Percentiles rank a stretch among this genome's conserved stretches.
These are phyloP conservation scores for Nakataea oryzae DNA, from an alignment of 2,329 filamentous ascomycete genomes.

Conservation along the genomic window DNA sequence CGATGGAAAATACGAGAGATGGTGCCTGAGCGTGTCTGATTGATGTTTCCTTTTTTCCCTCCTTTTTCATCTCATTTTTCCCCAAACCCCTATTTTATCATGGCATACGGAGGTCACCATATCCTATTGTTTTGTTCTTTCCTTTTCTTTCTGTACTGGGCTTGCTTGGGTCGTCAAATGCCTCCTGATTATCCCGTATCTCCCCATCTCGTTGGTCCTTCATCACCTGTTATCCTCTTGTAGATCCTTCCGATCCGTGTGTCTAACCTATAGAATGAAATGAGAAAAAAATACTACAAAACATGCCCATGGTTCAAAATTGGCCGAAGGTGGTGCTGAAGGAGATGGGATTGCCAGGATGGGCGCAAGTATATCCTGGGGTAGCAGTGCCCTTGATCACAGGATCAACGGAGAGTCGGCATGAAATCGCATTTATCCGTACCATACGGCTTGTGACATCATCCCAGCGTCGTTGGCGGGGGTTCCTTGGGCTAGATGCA, in stretches of 20 bases:
- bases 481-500: neutral
- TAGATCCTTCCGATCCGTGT: neutral
- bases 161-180: neutral
- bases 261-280: neutral
- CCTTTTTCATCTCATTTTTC: neutral
- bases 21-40: neutral
- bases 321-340: too few relatives aligned
- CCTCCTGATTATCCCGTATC: too few relatives aligned
- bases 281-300: neutral
- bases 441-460: too few relatives aligned
- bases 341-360: too few relatives aligned
- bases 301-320: neutral
- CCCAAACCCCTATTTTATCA: neutral
- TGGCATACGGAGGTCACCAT: neutral
- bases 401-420: too few relatives aligned
- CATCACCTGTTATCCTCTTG: neutral
- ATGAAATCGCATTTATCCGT: too few relatives aligned
- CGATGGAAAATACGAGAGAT: neutral
- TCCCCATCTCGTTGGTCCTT: neutral
- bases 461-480: too few relatives aligned
- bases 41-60: neutral
- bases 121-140: neutral
- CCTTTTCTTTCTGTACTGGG: neutral
- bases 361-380: too few relatives aligned
- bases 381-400: too few relatives aligned